These are phyloP conservation scores for Blumeria graminis DNA, from an alignment of 2,329 filamentous ascomycete species.

Conservation along the genomic window DNA sequence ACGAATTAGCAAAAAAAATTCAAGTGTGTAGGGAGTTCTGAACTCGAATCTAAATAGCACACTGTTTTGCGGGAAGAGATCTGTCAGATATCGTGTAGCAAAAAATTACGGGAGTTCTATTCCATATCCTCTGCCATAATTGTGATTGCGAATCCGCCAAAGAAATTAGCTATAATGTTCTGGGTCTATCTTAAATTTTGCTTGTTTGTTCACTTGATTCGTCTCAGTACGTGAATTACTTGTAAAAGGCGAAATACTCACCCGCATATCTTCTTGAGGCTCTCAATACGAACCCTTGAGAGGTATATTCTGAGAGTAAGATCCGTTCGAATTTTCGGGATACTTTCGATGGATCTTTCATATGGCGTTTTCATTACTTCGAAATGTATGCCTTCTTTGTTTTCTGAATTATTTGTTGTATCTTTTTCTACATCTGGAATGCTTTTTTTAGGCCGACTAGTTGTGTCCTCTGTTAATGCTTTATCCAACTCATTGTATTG, in stretches of 20 bases:
- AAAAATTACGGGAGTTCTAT: too few relatives aligned
- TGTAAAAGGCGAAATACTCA: slow-evolving; percentile 6
- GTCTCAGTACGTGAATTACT: background rate
- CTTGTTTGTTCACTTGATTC: slow-evolving; percentile 14
- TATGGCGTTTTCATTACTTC: slow-evolving; percentile 33
- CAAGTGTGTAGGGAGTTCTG: too few relatives aligned
- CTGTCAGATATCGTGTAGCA: too few relatives aligned
- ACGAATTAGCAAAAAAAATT: too few relatives aligned
- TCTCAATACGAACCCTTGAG: slow-evolving; percentile 26
- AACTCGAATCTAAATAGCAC: too few relatives aligned
- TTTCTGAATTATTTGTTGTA: slow-evolving; percentile 6
- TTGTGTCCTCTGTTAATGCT: slow-evolving; percentile 9
- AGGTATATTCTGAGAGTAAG: slow-evolving; percentile 37
- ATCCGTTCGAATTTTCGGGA: slow-evolving; percentile 20
- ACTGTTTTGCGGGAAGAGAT: too few relatives aligned
- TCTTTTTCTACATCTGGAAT: slow-evolving; percentile 4
- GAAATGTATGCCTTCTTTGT: slow-evolving; percentile 20
- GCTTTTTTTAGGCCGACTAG: slow-evolving; percentile 14
- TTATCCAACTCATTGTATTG: slow-evolving; percentile 16
- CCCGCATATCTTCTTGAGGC: slow-evolving; percentile 23
- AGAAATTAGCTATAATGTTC: too few relatives aligned
- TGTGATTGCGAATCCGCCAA: too few relatives aligned
- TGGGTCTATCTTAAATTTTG: too few relatives aligned
- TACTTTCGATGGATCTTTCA: slow-evolving; percentile 26
- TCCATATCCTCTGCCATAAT: too few relatives aligned